These are phyloP conservation scores for Tetrapisispora arboricola DNA, from an alignment of 805 yeast genomes.

Conservation along the genomic window DNA sequence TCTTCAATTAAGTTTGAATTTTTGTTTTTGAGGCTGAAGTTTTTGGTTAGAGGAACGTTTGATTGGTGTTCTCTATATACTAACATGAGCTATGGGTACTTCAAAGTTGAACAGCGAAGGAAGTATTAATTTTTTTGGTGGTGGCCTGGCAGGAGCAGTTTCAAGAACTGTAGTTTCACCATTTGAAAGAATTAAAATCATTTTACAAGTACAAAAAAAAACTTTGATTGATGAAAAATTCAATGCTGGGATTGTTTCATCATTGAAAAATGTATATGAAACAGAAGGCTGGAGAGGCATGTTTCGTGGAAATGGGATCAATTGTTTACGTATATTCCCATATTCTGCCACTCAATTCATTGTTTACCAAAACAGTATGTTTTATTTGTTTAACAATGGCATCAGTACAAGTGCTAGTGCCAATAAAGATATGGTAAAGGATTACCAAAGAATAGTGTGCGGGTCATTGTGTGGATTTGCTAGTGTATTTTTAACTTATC, in stretches of 20 bases:
- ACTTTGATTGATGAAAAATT: constrained; percentile 30
- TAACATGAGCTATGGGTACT: background rate
- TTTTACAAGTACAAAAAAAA: constrained; percentile 72
- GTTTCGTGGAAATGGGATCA: constrained; percentile 83
- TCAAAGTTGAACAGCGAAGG: background rate
- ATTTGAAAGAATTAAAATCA: constrained; percentile 84
- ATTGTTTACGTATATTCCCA: constrained; percentile 85
- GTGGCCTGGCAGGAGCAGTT: constrained; percentile 71
- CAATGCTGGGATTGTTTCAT: constrained; percentile 61
- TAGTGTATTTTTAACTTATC: constrained; percentile 79
- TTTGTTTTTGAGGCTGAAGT: too few species aligned
- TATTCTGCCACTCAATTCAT: constrained; percentile 91
- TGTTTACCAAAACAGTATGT: constrained; percentile 60
- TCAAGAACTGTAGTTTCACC: constrained; percentile 92
- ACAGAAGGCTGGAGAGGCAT: constrained; percentile 91
- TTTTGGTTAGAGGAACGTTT: too few species aligned
- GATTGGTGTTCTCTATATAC: too few species aligned
- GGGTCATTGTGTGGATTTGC: constrained; percentile 77
- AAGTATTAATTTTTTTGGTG: constrained; percentile 39
- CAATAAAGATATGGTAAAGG: constrained; percentile 33
- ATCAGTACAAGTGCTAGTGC: constrained; percentile 27
- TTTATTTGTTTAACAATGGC: constrained; percentile 27
- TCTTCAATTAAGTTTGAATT: too few species aligned
- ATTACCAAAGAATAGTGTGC: constrained; percentile 35
- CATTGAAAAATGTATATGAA: constrained; percentile 65